These are phyloP conservation scores for Galeopsis tetrahit DNA, from an alignment of 257 asterid species.

Conservation along the genomic window DNA sequence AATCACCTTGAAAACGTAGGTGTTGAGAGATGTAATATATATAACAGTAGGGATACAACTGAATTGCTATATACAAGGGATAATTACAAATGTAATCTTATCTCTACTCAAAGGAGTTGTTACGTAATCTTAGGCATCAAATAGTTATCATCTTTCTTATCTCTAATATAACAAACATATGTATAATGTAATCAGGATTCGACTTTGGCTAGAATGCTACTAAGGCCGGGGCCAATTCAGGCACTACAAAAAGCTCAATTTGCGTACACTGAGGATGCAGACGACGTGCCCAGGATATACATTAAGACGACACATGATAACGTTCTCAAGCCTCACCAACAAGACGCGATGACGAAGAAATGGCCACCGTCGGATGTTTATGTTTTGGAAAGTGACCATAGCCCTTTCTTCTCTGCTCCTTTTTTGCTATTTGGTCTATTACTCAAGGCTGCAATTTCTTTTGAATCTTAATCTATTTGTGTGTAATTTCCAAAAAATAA, in stretches of 20 bases:
- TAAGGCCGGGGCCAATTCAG: conserved; percentile 72
- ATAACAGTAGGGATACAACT: too few relatives aligned
- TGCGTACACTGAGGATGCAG: conserved; percentile 30
- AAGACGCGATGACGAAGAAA: conserved; percentile 71
- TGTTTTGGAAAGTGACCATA: conserved; percentile 78
- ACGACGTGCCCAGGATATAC: conserved; percentile 62
- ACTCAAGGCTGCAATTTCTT: conserved; percentile 54
- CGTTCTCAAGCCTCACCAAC: conserved; percentile 59
- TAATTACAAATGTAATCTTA: too few relatives aligned
- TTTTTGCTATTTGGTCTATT: conserved; percentile 60
- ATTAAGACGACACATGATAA: conserved; percentile 59
- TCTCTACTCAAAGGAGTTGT: too few relatives aligned
- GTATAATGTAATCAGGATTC: conserved; percentile 49
- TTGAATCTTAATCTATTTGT: conserved; percentile 22
- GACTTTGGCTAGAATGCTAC: conserved; percentile 62
- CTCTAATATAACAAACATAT: not conserved
- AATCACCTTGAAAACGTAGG: too few relatives aligned
- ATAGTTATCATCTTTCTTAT: too few relatives aligned
- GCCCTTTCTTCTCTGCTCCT: conserved; percentile 90
- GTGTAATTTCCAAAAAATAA: not conserved
- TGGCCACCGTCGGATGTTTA: conserved; percentile 73
- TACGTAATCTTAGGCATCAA: too few relatives aligned
- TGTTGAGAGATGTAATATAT: too few relatives aligned
- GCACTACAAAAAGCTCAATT: conserved; percentile 60
- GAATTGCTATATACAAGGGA: too few relatives aligned